These are phyloP conservation scores for Thuja plicata DNA, from an alignment of 83 land plant species.

Conservation along the genomic window DNA sequence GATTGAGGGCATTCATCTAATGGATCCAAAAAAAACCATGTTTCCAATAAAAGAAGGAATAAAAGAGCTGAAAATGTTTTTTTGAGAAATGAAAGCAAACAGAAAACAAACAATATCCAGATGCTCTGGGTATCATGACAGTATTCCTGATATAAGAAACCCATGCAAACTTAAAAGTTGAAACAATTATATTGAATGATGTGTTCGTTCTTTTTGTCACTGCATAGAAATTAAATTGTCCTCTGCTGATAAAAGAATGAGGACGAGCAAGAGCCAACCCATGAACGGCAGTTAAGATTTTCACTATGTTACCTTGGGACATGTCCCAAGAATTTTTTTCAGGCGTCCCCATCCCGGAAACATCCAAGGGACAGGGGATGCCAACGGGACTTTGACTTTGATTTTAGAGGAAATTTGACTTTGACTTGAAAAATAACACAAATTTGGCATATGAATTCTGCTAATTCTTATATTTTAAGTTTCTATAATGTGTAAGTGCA, in stretches of 20 bases:
- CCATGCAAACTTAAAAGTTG: background rate
- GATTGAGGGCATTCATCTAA: background rate
- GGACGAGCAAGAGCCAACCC: background rate
- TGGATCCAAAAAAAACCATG: background rate
- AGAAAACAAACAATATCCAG: background rate
- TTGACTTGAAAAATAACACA: too few species aligned
- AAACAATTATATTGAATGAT: background rate
- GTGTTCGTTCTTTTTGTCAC: background rate
- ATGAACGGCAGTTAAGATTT: background rate
- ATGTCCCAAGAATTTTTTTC: too few species aligned
- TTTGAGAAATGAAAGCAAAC: background rate
- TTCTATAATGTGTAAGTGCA: too few species aligned
- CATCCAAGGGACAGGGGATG: too few species aligned
- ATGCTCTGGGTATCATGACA: background rate
- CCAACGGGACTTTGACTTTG: too few species aligned
- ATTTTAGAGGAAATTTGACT: too few species aligned
- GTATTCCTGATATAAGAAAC: background rate
- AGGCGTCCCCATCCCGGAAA: too few species aligned
- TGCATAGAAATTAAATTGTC: background rate
- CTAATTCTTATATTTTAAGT: too few species aligned
- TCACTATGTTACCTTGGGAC: too few species aligned
- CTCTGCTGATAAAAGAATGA: background rate
- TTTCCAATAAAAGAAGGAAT: background rate
- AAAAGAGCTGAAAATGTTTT: background rate
- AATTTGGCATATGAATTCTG: too few species aligned